phyloP scores from a whole-genome alignment of 2,329 filamentous ascomycete genomes.

The Paracorniculantispora psalliotae region DNA sequence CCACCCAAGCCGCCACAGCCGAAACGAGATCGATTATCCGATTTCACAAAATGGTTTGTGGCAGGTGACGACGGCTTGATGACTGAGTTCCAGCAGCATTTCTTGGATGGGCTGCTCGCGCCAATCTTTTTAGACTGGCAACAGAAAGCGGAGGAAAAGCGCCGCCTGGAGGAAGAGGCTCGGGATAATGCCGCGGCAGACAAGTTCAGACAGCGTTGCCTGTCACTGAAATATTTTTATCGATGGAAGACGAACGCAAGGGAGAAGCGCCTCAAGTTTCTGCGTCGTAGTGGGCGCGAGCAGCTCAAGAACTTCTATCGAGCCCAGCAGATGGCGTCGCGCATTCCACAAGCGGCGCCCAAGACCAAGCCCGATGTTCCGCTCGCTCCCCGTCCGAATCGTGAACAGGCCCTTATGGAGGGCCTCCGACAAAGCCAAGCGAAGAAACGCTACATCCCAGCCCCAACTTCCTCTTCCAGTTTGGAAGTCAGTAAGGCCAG shows the following conservation, averaged over 20 bases:
- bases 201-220: slow-evolving; percentile 43
- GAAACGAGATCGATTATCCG: slow-evolving; percentile 39
- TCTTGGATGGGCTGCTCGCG: slow-evolving; percentile 41
- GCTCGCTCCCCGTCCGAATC: not conserved
- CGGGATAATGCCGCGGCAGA: slow-evolving; percentile 41
- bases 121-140: slow-evolving; percentile 37
- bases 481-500: not conserved
- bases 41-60: slow-evolving; percentile 52
- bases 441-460: slow-evolving; percentile 15
- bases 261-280: slow-evolving; percentile 42
- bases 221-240: slow-evolving; percentile 53
- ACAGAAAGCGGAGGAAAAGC: slow-evolving; percentile 36
- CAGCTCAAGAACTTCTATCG: slow-evolving; percentile 43
- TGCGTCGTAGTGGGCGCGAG: slow-evolving; percentile 48
- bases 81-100: slow-evolving; percentile 43
- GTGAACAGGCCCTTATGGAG: slow-evolving; percentile 11
- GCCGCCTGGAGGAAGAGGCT: slow-evolving; percentile 44
- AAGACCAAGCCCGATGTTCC: slow-evolving; percentile 19
- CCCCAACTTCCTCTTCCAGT: slow-evolving; percentile 17
- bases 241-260: slow-evolving; percentile 48
- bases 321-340: slow-evolving; percentile 28
- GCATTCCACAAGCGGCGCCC: not conserved
- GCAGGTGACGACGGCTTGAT: slow-evolving; percentile 49
- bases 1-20: slow-evolving; percentile 15
- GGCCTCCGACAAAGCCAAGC: slow-evolving; percentile 4